phyloP scores from a whole-genome alignment of 441 rosid genomes.

The Adansonia rubrostipa region DNA sequence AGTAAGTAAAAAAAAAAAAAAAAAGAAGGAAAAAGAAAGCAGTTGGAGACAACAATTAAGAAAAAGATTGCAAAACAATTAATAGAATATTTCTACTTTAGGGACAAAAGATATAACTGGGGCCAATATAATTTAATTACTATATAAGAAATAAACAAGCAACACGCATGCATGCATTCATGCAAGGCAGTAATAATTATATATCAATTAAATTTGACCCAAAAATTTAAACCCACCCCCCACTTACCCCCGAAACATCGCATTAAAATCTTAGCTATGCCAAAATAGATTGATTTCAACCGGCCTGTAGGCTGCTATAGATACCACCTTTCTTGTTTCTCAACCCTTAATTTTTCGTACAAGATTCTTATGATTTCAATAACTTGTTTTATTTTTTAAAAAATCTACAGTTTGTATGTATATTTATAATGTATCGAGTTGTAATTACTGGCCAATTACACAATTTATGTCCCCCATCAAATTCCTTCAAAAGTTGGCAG shows the following conservation, averaged over 20 bases:
- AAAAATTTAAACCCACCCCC: neutral
- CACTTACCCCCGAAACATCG: neutral
- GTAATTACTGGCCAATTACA: no score
- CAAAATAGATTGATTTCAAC: no score
- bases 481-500: no score
- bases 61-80: neutral
- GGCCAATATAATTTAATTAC: neutral
- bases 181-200: no score
- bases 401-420: no score
- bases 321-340: neutral
- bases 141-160: no score
- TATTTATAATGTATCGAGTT: no score
- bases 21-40: neutral
- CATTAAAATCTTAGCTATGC: neutral
- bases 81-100: neutral
- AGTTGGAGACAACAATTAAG: neutral
- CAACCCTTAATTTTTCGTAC: neutral
- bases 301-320: neutral
- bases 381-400: no score
- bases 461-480: no score
- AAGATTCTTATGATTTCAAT: no score
- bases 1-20: neutral
- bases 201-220: neutral
- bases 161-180: no score
- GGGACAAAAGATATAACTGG: slow-evolving; percentile 7